These are phyloP conservation scores for Sarocladiaceae sp. DNA, from an alignment of 2,329 filamentous ascomycete genomes.

Conservation along the genomic window DNA sequence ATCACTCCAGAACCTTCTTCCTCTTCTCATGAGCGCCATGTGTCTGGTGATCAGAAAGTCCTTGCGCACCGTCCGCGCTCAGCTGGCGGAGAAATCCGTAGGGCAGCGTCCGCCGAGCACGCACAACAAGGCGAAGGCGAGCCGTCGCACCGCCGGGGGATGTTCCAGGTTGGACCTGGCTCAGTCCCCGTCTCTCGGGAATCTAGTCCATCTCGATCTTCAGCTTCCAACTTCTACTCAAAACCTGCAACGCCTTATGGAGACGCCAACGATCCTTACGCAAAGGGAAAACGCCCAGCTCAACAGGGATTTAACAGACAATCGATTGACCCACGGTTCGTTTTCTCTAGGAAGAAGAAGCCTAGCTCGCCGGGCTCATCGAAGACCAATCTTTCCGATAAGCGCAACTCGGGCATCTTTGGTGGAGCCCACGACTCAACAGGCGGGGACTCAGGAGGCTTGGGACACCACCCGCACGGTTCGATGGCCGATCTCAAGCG, in stretches of 20 bases:
- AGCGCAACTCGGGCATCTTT: conserved; percentile 43
- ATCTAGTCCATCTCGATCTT: conserved; percentile 59
- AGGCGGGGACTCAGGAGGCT: conserved; percentile 20
- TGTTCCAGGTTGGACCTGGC: conserved; percentile 48
- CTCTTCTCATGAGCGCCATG: conserved; percentile 43
- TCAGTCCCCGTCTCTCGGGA: conserved; percentile 58
- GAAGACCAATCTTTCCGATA: conserved; percentile 49
- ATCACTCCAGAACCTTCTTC: conserved; percentile 66
- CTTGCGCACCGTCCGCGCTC: conserved; percentile 39
- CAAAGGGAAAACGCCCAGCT: conserved; percentile 72
- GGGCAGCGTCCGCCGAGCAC: conserved; percentile 36
- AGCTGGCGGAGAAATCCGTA: conserved; percentile 30
- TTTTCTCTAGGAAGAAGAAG: conserved; percentile 75
- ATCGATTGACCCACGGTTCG: conserved; percentile 73
- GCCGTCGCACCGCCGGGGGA: conserved; percentile 45
- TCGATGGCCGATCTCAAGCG: conserved; percentile 95
- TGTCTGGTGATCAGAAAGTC: conserved; percentile 33
- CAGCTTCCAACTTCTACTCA: conserved; percentile 61
- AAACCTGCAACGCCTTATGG: conserved; percentile 75
- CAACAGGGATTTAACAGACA: conserved; percentile 59
- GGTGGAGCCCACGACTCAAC: conserved; percentile 27
- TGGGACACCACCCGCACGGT: conserved; percentile 40
- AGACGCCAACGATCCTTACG: conserved; percentile 80
- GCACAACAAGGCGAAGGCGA: conserved; percentile 24
- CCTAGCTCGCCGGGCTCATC: conserved; percentile 53